These are phyloP conservation scores for Plasmodium reichenowi DNA, from an alignment of 169 alveolate species.

Conservation along the genomic window DNA sequence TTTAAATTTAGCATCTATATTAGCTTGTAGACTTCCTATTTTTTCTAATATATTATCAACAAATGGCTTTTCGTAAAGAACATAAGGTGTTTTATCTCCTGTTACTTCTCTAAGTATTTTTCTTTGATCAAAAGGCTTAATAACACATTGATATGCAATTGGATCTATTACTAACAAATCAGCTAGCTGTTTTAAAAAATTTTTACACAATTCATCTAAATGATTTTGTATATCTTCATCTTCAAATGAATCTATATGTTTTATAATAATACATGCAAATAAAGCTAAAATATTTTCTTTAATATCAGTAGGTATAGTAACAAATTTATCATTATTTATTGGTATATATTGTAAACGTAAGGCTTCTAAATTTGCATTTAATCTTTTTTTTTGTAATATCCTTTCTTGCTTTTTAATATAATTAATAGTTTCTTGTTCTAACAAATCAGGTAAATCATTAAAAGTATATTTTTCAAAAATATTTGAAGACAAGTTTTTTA, in stretches of 20 bases:
- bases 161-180: slow-evolving; percentile 55
- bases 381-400: slow-evolving; percentile 38
- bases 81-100: slow-evolving; percentile 49
- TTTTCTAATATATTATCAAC: slow-evolving; percentile 56
- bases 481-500: background rate
- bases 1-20: slow-evolving; percentile 38
- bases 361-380: slow-evolving; percentile 73
- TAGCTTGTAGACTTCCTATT: slow-evolving; percentile 36
- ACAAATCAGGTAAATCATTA: slow-evolving; percentile 37
- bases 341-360: slow-evolving; percentile 72
- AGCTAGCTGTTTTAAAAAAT: slow-evolving; percentile 47
- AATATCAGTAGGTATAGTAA: slow-evolving; percentile 40
- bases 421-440: slow-evolving; percentile 53
- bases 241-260: slow-evolving; percentile 65
- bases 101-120: slow-evolving; percentile 53
- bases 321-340: slow-evolving; percentile 63
- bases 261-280: slow-evolving; percentile 68
- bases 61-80: slow-evolving; percentile 59
- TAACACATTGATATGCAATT: slow-evolving; percentile 54
- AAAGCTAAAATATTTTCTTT: slow-evolving; percentile 69
- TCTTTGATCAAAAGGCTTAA: slow-evolving; percentile 58
- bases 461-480: slow-evolving; percentile 31
- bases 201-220: slow-evolving; percentile 51
- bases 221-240: slow-evolving; percentile 55
- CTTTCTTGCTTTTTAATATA: slow-evolving; percentile 48